Evolutionary conservation across 768 basidiomycete genomes (phyloP), one percentile per base, ranked within the genome.

Genomic region (Rhodocollybia butyracea): DNA sequence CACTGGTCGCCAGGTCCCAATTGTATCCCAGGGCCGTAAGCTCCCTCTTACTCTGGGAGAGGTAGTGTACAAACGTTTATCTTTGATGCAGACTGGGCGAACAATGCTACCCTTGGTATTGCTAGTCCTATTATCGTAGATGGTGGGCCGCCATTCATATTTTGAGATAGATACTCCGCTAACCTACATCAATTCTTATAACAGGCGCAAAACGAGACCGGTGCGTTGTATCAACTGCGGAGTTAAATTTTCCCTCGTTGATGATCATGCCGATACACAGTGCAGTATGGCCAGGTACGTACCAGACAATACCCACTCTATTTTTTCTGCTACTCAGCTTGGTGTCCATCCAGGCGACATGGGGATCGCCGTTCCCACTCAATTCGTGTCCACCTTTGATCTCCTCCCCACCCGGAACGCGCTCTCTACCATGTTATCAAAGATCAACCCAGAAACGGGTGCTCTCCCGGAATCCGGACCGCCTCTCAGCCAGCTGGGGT

Each of bases 51-150:
- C 12, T 39, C 41, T 12, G 27, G 2, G 31, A 2, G 30, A n/a
- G 46, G 17, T 13, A 27, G n/a, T n/a, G 2, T 13, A 4, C 42
- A 36, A 39, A 48, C 8, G 21, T 24, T 52, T n/a, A 8, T 38
- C 21, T 24, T 38, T 43, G 3, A n/a, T 15, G 7, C 32, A 77
- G 81, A 71, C 21, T 84, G 83, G 82, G 72, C 70, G 22, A 83
- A 83, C 60, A 78, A 81, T 55, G 81, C 79, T 4, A 76, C 70
- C 0, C 68, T 83, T 2, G 83, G 83, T 3, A 72, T 82, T 11
- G 80, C 77, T 5, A 81, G 82, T 0, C 81, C 83, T 5, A 83
- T 83, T 39, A 81, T 85, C 48, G 81, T 85, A 3, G 83, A 85
- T 58, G 77, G 76, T 51, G n/a, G n/a, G n/a, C n/a, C 8, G 56